Percentiles rank a stretch among this genome's conserved stretches.
Conservation (phyloP, 108 stramenopile genomes). For the Pseudonitzschia multistriata region DNA sequence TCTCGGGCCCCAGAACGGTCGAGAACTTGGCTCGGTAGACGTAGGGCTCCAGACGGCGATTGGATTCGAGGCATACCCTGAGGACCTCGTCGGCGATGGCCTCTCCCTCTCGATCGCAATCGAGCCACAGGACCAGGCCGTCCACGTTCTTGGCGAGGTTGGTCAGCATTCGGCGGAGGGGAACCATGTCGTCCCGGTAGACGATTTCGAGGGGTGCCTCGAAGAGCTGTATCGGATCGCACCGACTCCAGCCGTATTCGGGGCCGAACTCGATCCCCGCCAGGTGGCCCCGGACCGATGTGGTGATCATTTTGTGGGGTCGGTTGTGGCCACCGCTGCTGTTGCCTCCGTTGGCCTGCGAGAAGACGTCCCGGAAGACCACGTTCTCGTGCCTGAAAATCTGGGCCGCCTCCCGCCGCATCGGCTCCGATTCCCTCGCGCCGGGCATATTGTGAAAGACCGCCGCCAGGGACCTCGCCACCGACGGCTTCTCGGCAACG, state of each 20-base stretch:
- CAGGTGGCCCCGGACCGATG: slow-evolving; percentile 84
- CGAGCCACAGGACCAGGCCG: slow-evolving; percentile 94
- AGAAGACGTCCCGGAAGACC: slow-evolving; percentile 61
- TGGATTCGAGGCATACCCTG: slow-evolving; percentile 65
- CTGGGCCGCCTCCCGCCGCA: slow-evolving; percentile 50
- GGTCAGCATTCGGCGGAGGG: slow-evolving; percentile 64
- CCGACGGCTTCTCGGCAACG: slow-evolving; percentile 98
- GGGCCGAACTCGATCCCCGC: slow-evolving; percentile 68
- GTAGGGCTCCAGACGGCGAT: slow-evolving; percentile 46
- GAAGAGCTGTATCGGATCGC: slow-evolving; percentile 72
- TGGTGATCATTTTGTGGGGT: slow-evolving; percentile 86
- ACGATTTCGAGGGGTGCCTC: slow-evolving; percentile 72
- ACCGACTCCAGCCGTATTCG: slow-evolving; percentile 66
- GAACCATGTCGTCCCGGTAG: slow-evolving; percentile 75
- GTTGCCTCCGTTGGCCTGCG: slow-evolving; percentile 42
- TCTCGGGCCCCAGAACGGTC: slow-evolving; percentile 86
- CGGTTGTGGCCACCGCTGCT: slow-evolving; percentile 11
- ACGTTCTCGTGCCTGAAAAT: slow-evolving; percentile 79
- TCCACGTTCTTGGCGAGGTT: slow-evolving; percentile 44
- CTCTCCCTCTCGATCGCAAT: slow-evolving; percentile 99
- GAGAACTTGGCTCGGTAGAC: slow-evolving; percentile 91
- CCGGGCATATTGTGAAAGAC: slow-evolving; percentile 64
- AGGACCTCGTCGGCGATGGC: slow-evolving; percentile 93
- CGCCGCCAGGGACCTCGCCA: slow-evolving; percentile 87
- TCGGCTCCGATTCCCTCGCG: slow-evolving; percentile 40